A percentile compares a stretch with the other conserved stretches of the same genome.
These are phyloP conservation scores for Naegleria fowleri DNA, from an alignment of 208 protist genomes.

Conservation along the genomic window DNA sequence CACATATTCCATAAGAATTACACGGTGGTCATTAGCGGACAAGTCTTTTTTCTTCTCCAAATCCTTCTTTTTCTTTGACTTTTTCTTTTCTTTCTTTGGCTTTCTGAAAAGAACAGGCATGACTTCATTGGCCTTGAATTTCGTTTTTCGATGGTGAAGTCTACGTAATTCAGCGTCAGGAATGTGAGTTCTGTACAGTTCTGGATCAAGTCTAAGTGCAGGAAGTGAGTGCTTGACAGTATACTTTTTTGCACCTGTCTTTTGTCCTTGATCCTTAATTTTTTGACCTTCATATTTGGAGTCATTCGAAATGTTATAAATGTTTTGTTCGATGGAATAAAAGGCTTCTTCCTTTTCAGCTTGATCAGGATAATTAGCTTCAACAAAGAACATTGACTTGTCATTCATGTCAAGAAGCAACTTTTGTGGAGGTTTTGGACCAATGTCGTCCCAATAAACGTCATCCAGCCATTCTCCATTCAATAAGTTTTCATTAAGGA, in stretches of 20 bases:
- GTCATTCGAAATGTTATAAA: constrained; percentile 12
- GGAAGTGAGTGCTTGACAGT: constrained; percentile 19
- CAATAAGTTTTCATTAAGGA: neutral
- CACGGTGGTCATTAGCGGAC: neutral
- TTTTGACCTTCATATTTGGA: neutral
- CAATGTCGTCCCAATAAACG: neutral
- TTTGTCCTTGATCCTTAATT: neutral
- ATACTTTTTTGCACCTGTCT: neutral
- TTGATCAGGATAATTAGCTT: too few relatives aligned
- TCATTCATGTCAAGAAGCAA: constrained; percentile 25
- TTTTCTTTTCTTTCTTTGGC: constrained; percentile 25
- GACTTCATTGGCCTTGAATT: neutral
- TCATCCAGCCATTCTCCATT: neutral
- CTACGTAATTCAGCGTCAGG: neutral
- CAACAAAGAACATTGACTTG: neutral
- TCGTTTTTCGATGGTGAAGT: neutral
- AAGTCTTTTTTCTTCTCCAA: neutral
- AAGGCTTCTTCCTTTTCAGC: neutral
- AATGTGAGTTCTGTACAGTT: neutral
- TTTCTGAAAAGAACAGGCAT: neutral
- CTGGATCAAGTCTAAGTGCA: neutral
- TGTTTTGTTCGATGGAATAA: neutral
- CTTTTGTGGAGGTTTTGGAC: neutral
- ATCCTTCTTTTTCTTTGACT: neutral
- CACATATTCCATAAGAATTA: constrained; percentile 28